Base-by-base conservation (phyloP, 2,329 filamentous ascomycete species). In the Epichloe amarillans region DNA sequence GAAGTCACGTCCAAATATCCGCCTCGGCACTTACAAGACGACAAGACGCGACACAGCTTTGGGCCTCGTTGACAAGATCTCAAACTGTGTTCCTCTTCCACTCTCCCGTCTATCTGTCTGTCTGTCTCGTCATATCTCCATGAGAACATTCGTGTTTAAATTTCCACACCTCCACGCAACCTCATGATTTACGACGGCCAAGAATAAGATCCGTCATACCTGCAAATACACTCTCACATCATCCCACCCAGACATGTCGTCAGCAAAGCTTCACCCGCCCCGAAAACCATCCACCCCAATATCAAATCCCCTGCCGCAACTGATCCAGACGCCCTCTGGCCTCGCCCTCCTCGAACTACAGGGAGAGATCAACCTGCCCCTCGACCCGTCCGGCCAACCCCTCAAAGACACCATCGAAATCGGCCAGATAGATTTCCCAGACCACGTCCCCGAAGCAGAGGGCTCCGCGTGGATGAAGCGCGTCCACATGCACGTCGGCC, bases 291-390 rank as follows among this genome's bases (percentile, higher is more conserved):
- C 52, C 19, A 38, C 54, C n/a, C 30, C 58, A 5, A 41, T 55
- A n/a, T 49, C 60, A 2, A 76, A 67, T 52, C 82, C 86, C 4
- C 78, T 97, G 4, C 93, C 93, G 1, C 66, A 77, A n/a, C 75
- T 95, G 55, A 79, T 97, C 15, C 86, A 90, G 59, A 96, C 91
- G 1, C 93, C 93, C 0, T 83, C 86, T 0, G 93, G 93, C 47
- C 79, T 96, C 40, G 91, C 91, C 17, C 75, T 98, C 44, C 74
- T 98, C 52, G 93, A 97, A 69, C 79, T 98, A 14, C 93, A 98
- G 72, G 93, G 90, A 54, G 88, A 81, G 14, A 83, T 98, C 69
- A 91, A 94, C 66, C 73, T 89, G 1, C 83, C 88, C 7, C 55
- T 69, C 2, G 61, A 67, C 23, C 55, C 58, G 10, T 58, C 69